Conservation (phyloP, 2,329 filamentous ascomycete species). For the Colletotrichum magnum region DNA sequence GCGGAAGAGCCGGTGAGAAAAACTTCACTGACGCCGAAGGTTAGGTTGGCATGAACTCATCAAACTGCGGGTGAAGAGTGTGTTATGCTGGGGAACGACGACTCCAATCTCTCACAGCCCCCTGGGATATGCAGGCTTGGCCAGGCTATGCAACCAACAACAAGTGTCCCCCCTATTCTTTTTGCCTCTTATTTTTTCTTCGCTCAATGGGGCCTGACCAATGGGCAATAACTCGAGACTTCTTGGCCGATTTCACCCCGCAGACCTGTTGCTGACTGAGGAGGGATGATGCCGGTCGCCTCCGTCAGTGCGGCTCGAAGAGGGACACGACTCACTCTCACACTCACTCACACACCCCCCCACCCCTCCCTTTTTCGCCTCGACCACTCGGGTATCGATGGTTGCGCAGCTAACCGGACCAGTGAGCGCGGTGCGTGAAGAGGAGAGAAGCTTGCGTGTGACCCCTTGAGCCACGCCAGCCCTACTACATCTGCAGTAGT, state of each 20-base stretch:
- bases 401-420: conserved; percentile 16
- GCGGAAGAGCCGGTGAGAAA: too few relatives aligned
- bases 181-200: not conserved
- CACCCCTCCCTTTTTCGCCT: conserved; percentile 5
- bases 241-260: conserved; percentile 27
- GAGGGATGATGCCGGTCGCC: conserved; percentile 30
- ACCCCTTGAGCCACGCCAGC: conserved; percentile 28
- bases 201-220: not conserved
- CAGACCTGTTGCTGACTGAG: conserved; percentile 25
- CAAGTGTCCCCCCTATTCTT: not conserved
- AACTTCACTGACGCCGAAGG: too few relatives aligned
- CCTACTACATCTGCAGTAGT: conserved; percentile 26
- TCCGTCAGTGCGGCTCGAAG: conserved; percentile 35
- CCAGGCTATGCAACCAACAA: conserved; percentile 3
- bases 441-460: conserved; percentile 2
- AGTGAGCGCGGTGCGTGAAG: conserved; percentile 28
- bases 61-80: conserved; percentile 11
- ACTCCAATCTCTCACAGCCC: conserved; percentile 11
- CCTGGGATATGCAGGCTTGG: conserved; percentile 21
- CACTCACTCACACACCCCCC: too few relatives aligned
- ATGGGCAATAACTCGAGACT: not conserved
- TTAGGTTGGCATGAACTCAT: conserved; percentile 21
- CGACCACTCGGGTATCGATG: conserved; percentile 30
- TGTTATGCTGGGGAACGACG: conserved; percentile 8
- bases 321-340: conserved; percentile 1